These are phyloP conservation scores for Stipa capillata DNA, from an alignment of 176 grass and related monocot genomes.

Conservation along the genomic window DNA sequence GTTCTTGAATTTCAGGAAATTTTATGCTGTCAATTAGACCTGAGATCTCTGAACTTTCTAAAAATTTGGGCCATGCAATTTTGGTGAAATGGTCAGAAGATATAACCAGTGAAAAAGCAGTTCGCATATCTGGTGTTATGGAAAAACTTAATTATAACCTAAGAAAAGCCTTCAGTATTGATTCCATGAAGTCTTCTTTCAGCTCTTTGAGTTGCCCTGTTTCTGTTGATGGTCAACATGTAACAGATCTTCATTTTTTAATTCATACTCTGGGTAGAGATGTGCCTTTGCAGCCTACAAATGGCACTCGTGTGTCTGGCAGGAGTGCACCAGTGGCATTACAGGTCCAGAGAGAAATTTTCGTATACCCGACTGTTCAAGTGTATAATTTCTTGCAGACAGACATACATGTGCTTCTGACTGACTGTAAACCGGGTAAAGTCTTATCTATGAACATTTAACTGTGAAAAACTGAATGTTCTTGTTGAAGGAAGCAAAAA, in stretches of 20 bases:
- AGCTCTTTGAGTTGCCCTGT: slow-evolving; percentile 61
- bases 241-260: slow-evolving; percentile 67
- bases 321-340: slow-evolving; percentile 43
- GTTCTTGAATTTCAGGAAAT: slow-evolving; percentile 55
- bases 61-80: slow-evolving; percentile 27
- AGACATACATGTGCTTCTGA: slow-evolving; percentile 55
- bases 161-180: slow-evolving; percentile 58
- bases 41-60: slow-evolving; percentile 34
- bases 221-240: slow-evolving; percentile 38
- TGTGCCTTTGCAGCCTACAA: slow-evolving; percentile 56
- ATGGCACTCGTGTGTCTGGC: slow-evolving; percentile 31
- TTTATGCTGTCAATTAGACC: slow-evolving; percentile 81
- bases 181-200: slow-evolving; percentile 72
- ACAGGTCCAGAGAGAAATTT: slow-evolving; percentile 72
- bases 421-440: slow-evolving; percentile 50
- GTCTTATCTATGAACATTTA: slow-evolving; percentile 20
- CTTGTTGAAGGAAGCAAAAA: slow-evolving; percentile 13
- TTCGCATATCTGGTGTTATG: slow-evolving; percentile 54
- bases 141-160: slow-evolving; percentile 73
- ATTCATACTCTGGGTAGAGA: slow-evolving; percentile 66
- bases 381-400: slow-evolving; percentile 83
- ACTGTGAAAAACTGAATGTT: neutral
- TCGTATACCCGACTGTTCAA: slow-evolving; percentile 76
- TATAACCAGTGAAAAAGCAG: slow-evolving; percentile 57
- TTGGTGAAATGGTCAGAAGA: slow-evolving; percentile 68